Conservation (phyloP, 2,329 filamentous ascomycete species). For the Cladorrhinum sp. region DNA sequence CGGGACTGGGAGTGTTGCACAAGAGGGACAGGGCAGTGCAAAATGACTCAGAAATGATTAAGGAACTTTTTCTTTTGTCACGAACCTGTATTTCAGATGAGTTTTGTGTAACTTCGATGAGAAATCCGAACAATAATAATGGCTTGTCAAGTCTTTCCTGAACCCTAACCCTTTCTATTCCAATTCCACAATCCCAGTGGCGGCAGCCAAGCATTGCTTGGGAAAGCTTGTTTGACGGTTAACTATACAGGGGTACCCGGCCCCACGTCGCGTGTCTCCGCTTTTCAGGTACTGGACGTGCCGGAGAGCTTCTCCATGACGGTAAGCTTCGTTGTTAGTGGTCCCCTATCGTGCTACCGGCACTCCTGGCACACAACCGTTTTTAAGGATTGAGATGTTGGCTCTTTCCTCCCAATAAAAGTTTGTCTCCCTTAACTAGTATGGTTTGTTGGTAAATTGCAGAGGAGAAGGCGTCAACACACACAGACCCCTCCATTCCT, state of each 20-base stretch:
- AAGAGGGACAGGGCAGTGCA: background rate
- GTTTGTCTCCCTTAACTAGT: too few species aligned
- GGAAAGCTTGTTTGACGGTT: constrained; percentile 1
- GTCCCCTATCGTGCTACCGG: background rate
- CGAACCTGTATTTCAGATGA: too few species aligned
- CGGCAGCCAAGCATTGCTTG: constrained; percentile 2
- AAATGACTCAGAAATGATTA: background rate
- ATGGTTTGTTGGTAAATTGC: too few species aligned
- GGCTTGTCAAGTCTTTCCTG: too few species aligned
- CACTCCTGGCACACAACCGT: background rate
- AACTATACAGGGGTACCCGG: background rate
- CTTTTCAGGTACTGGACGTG: background rate
- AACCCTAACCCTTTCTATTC: background rate
- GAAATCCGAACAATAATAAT: too few species aligned
- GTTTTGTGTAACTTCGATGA: background rate
- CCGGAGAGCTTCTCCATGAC: constrained; percentile 1
- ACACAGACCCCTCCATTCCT: too few species aligned
- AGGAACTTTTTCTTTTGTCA: background rate
- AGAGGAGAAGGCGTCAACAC: too few species aligned
- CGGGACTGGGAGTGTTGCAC: background rate
- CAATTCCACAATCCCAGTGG: too few species aligned
- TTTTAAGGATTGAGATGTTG: background rate
- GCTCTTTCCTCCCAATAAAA: too few species aligned
- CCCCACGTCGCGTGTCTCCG: background rate
- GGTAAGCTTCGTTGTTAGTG: background rate